Percentiles rank a stretch among this genome's conserved stretches.
Conservation (phyloP, 805 yeast genomes). For the Alloascoidea africana region DNA sequence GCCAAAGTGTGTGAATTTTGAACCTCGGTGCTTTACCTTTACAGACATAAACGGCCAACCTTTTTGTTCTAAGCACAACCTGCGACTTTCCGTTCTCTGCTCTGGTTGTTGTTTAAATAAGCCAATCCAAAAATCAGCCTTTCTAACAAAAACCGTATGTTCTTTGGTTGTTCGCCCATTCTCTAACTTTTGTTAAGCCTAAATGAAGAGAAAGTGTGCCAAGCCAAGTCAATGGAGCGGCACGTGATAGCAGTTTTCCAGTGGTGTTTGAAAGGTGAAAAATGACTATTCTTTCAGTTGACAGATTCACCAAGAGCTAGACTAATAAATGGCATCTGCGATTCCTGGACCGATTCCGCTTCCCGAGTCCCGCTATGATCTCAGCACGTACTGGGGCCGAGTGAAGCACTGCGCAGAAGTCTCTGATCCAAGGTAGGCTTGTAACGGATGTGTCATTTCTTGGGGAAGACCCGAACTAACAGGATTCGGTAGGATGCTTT, state of each 20-base stretch:
- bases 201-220: conserved; percentile 13
- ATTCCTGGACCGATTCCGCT: conserved; percentile 68
- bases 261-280: not conserved
- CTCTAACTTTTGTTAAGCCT: conserved; percentile 16
- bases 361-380: conserved; percentile 70
- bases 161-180: conserved; percentile 18
- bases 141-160: not conserved
- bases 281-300: not conserved
- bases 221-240: conserved; percentile 9
- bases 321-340: conserved; percentile 62
- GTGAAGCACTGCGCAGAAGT: conserved; percentile 89
- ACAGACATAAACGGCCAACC: too few relatives aligned
- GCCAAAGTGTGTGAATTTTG: too few relatives aligned
- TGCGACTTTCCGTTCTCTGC: too few relatives aligned
- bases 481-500: conserved; percentile 42
- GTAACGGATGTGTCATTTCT: too few relatives aligned
- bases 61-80: too few relatives aligned
- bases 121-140: too few relatives aligned
- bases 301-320: not conserved
- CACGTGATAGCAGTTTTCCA: not conserved
- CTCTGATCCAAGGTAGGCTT: conserved; percentile 53
- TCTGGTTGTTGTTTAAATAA: too few relatives aligned
- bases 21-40: too few relatives aligned
- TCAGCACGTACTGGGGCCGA: conserved; percentile 81
- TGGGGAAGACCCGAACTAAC: too few relatives aligned